phyloP scores from a whole-genome alignment of 1,139 yeast species.

The Magnusiomyces fungicola region DNA sequence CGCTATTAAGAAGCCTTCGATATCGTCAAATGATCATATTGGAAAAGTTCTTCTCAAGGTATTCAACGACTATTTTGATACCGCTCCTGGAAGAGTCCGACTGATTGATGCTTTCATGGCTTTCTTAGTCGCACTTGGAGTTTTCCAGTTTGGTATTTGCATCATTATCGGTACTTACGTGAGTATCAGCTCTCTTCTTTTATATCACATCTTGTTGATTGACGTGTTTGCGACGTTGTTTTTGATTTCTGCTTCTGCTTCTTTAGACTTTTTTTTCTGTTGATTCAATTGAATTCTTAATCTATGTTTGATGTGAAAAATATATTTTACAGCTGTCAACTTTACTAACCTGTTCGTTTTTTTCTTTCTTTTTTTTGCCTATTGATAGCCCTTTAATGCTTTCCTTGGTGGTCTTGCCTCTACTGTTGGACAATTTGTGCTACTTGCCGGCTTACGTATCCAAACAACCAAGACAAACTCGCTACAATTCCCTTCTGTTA shows the following conservation, averaged over 20 bases:
- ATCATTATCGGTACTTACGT: conserved; percentile 69
- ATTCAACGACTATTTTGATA: conserved; percentile 19
- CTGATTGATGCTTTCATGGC: conserved; percentile 71
- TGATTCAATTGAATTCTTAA: too few species aligned
- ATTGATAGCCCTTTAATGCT: conserved; percentile 78
- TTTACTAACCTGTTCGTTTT: neutral
- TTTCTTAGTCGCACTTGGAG: conserved; percentile 68
- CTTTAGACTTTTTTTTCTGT: too few species aligned
- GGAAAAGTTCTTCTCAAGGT: conserved; percentile 14
- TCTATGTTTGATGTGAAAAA: too few species aligned
- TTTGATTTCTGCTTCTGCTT: too few species aligned
- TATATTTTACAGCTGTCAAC: neutral
- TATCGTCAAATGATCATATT: conserved; percentile 11
- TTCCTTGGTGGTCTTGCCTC: conserved; percentile 87
- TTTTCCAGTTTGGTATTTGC: conserved; percentile 71
- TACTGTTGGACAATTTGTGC: conserved; percentile 93
- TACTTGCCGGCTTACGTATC: conserved; percentile 63
- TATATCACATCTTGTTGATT: neutral
- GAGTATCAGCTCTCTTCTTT: conserved; percentile 18
- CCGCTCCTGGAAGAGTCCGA: conserved; percentile 32
- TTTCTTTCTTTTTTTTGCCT: too few species aligned
- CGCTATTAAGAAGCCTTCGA: conserved; percentile 9
- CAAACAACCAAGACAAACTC: conserved; percentile 46
- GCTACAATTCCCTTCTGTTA: conserved; percentile 44
- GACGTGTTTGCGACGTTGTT: neutral